A percentile compares a stretch with the other conserved stretches of the same genome.
Evolutionary conservation across 192 early-diverging fungal genomes (phyloP).

Genomic region (Geosiphon pyriformis): DNA sequence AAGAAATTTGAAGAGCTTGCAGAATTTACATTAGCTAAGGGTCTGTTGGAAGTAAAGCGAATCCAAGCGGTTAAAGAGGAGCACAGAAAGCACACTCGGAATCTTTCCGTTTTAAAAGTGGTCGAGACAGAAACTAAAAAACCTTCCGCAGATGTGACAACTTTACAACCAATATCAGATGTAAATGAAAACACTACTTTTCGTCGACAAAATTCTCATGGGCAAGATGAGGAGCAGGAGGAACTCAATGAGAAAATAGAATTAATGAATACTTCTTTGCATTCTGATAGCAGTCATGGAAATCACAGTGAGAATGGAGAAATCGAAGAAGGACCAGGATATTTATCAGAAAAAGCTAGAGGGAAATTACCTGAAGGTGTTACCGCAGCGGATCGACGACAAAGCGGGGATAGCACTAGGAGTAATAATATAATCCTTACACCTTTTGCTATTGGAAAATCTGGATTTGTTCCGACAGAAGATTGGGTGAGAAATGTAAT

Average conservation of each 20-base stretch:
- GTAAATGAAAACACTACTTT: background rate
- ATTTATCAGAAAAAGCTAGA: slow-evolving; percentile 72
- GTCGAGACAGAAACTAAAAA: slow-evolving; percentile 1
- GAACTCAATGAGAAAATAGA: slow-evolving; percentile 11
- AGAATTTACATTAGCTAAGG: slow-evolving; percentile 61
- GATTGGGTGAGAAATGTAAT: slow-evolving; percentile 61
- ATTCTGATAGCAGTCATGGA: slow-evolving; percentile 26
- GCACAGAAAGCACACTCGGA: slow-evolving; percentile 8
- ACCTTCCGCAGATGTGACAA: background rate
- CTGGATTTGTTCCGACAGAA: slow-evolving; percentile 62
- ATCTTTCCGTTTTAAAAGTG: slow-evolving; percentile 7
- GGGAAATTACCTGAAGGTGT: slow-evolving; percentile 61
- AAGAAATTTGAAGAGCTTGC: slow-evolving; percentile 63
- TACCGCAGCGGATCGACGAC: slow-evolving; percentile 1
- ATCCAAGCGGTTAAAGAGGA: slow-evolving; percentile 46
- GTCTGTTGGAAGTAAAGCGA: slow-evolving; percentile 53
- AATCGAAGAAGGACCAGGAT: slow-evolving; percentile 26
- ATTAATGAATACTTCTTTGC: background rate
- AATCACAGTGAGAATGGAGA: slow-evolving; percentile 11
- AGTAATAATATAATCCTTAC: slow-evolving; percentile 27
- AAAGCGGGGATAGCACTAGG: slow-evolving; percentile 4
- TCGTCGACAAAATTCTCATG: slow-evolving; percentile 19
- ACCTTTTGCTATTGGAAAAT: slow-evolving; percentile 35
- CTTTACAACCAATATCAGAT: background rate
- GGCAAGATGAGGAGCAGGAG: background rate